A percentile compares a stretch with the other conserved stretches of the same genome.
These are phyloP conservation scores for Salvia splendens DNA, from an alignment of 257 asterid species.

Conservation along the genomic window DNA sequence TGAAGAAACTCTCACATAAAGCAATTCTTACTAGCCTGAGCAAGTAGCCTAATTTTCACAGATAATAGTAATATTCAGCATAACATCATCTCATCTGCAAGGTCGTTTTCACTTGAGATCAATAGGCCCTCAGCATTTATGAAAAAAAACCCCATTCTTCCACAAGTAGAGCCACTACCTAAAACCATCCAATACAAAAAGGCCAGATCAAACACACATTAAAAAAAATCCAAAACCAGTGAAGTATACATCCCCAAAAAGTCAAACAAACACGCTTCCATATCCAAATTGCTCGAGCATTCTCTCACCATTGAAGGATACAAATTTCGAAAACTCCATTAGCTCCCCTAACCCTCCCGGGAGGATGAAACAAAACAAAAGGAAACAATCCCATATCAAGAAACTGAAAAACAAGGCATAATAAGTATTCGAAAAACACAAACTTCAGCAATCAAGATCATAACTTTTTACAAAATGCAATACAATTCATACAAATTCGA, in stretches of 20 bases:
- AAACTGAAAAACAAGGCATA: constrained; percentile 16
- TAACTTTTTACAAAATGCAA: constrained; percentile 15
- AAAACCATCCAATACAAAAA: constrained; percentile 7
- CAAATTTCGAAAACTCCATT: not conserved
- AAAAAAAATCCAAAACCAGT: constrained; percentile 7
- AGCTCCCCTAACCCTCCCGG: not conserved
- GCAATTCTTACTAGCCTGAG: constrained; percentile 22
- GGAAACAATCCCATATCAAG: constrained; percentile 27
- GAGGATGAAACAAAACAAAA: constrained; percentile 7
- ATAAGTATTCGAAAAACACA: constrained; percentile 9
- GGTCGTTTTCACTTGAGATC: constrained; percentile 26
- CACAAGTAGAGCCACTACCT: not conserved
- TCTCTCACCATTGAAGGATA: not conserved
- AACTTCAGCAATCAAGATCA: constrained; percentile 21
- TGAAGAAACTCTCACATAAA: constrained; percentile 12
- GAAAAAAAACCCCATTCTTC: constrained; percentile 5
- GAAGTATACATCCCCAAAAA: constrained; percentile 4
- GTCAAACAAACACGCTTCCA: not conserved
- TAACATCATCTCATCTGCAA: constrained; percentile 23
- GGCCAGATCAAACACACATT: not conserved
- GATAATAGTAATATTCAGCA: not conserved
- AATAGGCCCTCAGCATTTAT: constrained; percentile 19
- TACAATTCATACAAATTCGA: constrained; percentile 2
- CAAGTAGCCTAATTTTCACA: not conserved
- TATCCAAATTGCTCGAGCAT: constrained; percentile 11